Conservation (phyloP, 768 basidiomycete genomes). For the Naganishia antarctica region DNA sequence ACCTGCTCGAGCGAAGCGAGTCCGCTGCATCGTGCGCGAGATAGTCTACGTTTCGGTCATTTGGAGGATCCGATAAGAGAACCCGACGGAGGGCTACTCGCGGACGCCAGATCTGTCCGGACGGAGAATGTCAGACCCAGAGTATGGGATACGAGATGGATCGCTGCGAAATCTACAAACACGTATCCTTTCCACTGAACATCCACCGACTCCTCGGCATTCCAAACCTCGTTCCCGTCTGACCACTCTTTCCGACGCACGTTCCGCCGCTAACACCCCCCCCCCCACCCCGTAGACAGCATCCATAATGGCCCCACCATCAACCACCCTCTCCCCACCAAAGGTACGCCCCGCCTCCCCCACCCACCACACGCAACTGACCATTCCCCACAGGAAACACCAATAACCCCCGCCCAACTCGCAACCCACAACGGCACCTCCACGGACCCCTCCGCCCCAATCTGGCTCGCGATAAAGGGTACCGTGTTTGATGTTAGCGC, state of each 20-base stretch:
- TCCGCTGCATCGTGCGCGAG: no score
- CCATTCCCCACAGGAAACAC: conserved; percentile 57
- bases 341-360: conserved; percentile 34
- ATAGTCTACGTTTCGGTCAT: no score
- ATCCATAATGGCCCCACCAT: conserved; percentile 44
- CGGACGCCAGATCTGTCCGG: no score
- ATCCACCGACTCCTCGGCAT: neutral
- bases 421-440: conserved; percentile 72
- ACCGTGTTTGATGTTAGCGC: conserved; percentile 82
- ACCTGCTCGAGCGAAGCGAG: no score
- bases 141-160: no score
- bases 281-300: conserved; percentile 30
- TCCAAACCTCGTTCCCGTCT: neutral
- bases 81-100: no score
- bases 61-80: no score
- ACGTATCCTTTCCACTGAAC: no score
- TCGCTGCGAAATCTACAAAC: no score
- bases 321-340: conserved; percentile 39
- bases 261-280: neutral
- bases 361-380: neutral
- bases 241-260: neutral
- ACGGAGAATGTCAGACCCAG: no score
- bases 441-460: conserved; percentile 60
- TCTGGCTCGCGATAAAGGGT: conserved; percentile 92
- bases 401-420: conserved; percentile 66